These are phyloP conservation scores for Zanthoxylum bungeanum DNA, from an alignment of 345 rosid species.

Conservation along the genomic window DNA sequence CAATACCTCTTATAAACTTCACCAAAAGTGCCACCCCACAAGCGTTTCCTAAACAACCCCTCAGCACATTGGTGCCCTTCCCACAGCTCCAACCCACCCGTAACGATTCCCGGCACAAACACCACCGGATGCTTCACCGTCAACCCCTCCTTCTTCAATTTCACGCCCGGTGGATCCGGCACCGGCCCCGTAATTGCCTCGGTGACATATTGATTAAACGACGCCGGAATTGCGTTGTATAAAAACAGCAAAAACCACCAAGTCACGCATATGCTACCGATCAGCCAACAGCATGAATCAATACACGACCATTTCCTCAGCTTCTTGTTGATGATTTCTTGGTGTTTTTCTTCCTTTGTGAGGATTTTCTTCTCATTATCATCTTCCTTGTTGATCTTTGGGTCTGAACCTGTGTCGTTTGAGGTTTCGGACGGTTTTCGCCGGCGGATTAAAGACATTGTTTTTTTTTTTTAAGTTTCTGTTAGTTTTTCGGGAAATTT, in stretches of 20 bases:
- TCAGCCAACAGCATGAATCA: conserved; percentile 85
- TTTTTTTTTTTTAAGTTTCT: no score
- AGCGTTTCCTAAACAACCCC: conserved; percentile 82
- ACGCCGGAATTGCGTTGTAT: conserved; percentile 87
- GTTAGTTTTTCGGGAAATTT: not conserved
- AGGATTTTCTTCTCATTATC: conserved; percentile 5
- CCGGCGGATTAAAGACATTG: conserved; percentile 24
- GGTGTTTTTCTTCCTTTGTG: not conserved
- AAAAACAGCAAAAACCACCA: conserved; percentile 90
- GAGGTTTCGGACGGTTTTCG: conserved; percentile 18
- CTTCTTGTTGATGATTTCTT: conserved; percentile 3
- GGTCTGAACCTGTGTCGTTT: not conserved
- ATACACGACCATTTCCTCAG: conserved; percentile 71
- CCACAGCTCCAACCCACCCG: conserved; percentile 96
- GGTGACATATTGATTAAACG: conserved; percentile 78
- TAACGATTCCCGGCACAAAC: conserved; percentile 92
- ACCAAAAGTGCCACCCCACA: conserved; percentile 99
- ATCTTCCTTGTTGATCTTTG: conserved; percentile 16
- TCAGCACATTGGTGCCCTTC: conserved; percentile 91
- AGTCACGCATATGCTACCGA: conserved; percentile 72
- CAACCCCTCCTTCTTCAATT: conserved; percentile 79
- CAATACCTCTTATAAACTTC: conserved; percentile 87
- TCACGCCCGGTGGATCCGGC: conserved; percentile 91
- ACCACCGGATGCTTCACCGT: conserved; percentile 84
- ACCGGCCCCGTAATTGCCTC: conserved; percentile 93